A percentile compares a stretch with the other conserved stretches of the same genome.
Evolutionary conservation across 1,284 basidiomycete species (phyloP).

Genomic region (Trametes pubescens): DNA sequence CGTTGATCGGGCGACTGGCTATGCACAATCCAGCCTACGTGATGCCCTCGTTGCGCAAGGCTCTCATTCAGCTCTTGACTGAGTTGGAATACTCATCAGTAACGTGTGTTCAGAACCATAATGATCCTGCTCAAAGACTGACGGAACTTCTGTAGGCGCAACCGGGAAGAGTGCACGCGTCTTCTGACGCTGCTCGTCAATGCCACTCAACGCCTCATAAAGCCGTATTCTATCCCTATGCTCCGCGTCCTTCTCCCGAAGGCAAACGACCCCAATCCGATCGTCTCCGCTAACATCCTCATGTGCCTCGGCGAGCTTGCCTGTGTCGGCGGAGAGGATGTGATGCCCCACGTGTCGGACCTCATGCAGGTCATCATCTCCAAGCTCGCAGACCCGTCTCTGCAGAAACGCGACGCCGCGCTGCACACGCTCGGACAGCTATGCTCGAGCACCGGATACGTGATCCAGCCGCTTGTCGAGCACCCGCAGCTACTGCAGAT

Average conservation of each 20-base stretch:
- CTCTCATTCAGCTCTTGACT: conserved; percentile 95
- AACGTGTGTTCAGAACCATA: conserved; percentile 53
- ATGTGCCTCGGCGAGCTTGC: conserved; percentile 96
- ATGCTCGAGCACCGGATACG: conserved; percentile 95
- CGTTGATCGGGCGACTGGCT: conserved; percentile 93
- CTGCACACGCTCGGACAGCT: conserved; percentile 94
- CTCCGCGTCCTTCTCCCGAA: conserved; percentile 91
- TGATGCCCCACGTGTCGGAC: conserved; percentile 82
- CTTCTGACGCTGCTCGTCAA: conserved; percentile 88
- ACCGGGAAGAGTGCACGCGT: conserved; percentile 92
- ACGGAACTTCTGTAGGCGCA: conserved; percentile 57
- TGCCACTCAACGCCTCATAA: conserved; percentile 94
- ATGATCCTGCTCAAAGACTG: background rate
- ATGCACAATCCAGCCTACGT: conserved; percentile 98
- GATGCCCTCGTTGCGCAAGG: conserved; percentile 97
- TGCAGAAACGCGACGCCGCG: conserved; percentile 92
- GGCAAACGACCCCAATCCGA: conserved; percentile 85
- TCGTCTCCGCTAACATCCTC: conserved; percentile 92
- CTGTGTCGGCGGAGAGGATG: conserved; percentile 93
- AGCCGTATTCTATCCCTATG: conserved; percentile 97
- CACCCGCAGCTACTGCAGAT: conserved; percentile 92
- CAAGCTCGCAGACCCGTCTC: conserved; percentile 87
- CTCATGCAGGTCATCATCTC: conserved; percentile 92
- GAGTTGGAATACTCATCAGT: conserved; percentile 97
- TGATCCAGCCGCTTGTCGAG: conserved; percentile 91